Percentiles rank a stretch among this genome's conserved stretches.
phyloP scores from a whole-genome alignment of 257 asterid species.

The Apocynum venetum region DNA sequence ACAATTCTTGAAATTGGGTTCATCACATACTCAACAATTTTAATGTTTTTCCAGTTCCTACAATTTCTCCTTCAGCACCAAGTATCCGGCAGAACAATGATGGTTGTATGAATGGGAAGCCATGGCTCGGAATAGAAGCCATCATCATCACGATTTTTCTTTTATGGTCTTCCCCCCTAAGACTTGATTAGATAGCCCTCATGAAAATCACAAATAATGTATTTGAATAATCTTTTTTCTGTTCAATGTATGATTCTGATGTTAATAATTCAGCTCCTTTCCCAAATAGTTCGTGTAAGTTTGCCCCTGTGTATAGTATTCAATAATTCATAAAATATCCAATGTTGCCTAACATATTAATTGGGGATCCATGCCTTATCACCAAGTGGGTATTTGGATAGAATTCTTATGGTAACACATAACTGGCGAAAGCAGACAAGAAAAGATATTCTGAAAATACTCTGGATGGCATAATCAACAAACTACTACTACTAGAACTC shows the following conservation, averaged over 20 bases:
- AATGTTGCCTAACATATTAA: not conserved
- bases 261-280: not conserved
- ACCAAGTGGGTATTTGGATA: not conserved
- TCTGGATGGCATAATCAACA: not conserved
- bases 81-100: conserved; percentile 22
- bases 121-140: conserved; percentile 20
- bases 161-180: conserved; percentile 10
- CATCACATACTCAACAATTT: not conserved
- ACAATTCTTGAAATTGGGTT: not conserved
- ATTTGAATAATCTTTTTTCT: not conserved
- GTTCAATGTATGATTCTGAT: conserved; percentile 8
- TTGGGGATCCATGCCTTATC: not conserved
- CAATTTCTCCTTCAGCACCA: conserved; percentile 19
- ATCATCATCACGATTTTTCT: conserved; percentile 17
- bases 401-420: not conserved
- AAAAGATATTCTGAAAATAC: not conserved
- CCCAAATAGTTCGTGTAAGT: not conserved
- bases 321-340: not conserved
- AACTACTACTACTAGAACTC: not conserved
- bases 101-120: conserved; percentile 21
- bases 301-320: not conserved
- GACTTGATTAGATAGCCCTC: not conserved
- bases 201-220: not conserved
- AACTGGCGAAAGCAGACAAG: not conserved
- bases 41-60: conserved; percentile 20